phyloP scores from a whole-genome alignment of 768 basidiomycete genomes.

The Calocera viscosa region DNA sequence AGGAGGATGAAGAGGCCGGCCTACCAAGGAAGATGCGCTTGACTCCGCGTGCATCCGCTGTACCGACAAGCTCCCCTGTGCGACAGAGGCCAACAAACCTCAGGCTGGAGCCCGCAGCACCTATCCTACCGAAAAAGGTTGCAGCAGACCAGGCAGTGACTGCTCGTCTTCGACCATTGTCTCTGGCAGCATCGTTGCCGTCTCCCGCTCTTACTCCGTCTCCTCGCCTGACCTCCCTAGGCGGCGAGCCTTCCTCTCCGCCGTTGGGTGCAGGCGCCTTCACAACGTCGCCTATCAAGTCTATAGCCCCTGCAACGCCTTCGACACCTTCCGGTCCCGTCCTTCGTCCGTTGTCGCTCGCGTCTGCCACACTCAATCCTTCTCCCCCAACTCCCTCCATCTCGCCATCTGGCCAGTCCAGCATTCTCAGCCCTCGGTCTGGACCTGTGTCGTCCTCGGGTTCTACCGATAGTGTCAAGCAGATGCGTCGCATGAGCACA shows the following conservation, averaged over 20 bases:
- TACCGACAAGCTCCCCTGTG: constrained; percentile 12
- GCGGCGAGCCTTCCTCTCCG: not conserved
- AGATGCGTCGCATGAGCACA: constrained; percentile 2
- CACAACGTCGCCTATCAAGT: not conserved
- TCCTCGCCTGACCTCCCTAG: constrained; percentile 16
- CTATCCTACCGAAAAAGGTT: constrained; percentile 9
- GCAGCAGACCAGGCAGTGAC: not conserved
- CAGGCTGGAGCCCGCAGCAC: constrained; percentile 13
- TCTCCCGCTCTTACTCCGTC: constrained; percentile 8
- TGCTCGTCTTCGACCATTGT: not conserved
- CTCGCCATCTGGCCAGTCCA: not conserved
- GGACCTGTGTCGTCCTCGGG: not conserved
- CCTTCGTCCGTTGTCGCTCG: constrained; percentile 60
- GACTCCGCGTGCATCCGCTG: not conserved
- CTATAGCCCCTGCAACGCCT: constrained; percentile 24
- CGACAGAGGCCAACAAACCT: constrained; percentile 10
- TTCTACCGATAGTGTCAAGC: not conserved
- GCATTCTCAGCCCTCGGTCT: not conserved
- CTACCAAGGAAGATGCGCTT: constrained; percentile 18
- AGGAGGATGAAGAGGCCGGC: constrained; percentile 51
- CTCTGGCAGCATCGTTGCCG: not conserved
- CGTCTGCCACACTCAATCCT: constrained; percentile 38
- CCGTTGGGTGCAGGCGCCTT: not conserved
- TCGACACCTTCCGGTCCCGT: constrained; percentile 51
- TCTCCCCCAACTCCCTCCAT: constrained; percentile 18